Conservation (phyloP, 768 basidiomycete genomes). For the Xerocomellus amylosporus region DNA sequence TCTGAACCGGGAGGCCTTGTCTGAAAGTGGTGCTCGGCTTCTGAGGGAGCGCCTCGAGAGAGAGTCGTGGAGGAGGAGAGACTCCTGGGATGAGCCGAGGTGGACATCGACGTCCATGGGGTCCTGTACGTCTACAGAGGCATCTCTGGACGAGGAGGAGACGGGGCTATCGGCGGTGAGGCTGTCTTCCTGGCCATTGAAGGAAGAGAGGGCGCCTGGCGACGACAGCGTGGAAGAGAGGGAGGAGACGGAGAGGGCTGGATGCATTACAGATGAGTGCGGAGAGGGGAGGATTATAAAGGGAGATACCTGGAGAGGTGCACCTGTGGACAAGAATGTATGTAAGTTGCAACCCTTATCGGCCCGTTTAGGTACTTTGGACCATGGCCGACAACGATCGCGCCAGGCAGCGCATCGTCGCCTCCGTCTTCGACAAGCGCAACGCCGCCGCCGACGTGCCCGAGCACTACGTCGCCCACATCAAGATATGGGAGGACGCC, state of each 20-base stretch:
- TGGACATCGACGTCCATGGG: conserved; percentile 27
- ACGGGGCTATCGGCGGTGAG: conserved; percentile 29
- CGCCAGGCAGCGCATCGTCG: conserved; percentile 68
- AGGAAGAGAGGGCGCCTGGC: conserved; percentile 30
- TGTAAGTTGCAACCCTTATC: neutral
- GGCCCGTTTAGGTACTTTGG: conserved; percentile 11
- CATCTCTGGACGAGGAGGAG: conserved; percentile 35
- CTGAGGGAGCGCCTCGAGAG: conserved; percentile 29
- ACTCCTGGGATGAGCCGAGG: conserved; percentile 26
- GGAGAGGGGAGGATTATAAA: neutral
- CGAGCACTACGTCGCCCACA: conserved; percentile 81
- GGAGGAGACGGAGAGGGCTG: conserved; percentile 21
- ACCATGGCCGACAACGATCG: conserved; percentile 45
- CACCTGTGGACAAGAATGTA: conserved; percentile 4
- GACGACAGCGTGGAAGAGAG: conserved; percentile 33
- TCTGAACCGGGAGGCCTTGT: conserved; percentile 29
- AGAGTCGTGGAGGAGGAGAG: conserved; percentile 23
- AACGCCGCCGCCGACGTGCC: conserved; percentile 61
- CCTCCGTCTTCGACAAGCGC: conserved; percentile 77
- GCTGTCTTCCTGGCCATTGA: conserved; percentile 31
- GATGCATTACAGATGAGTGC: conserved; percentile 8
- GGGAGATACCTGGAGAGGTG: conserved; percentile 10
- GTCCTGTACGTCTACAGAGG: conserved; percentile 28
- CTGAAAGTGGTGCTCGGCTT: conserved; percentile 16
- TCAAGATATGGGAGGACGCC: conserved; percentile 93